These are phyloP conservation scores for Pleurotus pulmonarius DNA, from an alignment of 768 basidiomycete genomes.

Conservation along the genomic window DNA sequence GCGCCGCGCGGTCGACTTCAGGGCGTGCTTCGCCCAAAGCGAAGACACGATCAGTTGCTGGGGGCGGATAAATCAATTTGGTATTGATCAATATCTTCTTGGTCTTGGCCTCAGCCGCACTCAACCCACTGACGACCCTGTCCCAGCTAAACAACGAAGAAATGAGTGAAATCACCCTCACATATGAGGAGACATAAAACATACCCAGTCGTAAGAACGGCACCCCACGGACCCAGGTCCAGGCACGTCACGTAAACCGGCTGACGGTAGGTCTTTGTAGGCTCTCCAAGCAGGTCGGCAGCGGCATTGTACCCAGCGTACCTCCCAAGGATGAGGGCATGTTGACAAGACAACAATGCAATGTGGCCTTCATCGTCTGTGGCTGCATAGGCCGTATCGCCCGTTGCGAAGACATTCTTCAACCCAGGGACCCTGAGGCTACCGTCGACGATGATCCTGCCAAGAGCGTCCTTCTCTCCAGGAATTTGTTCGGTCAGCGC, in stretches of 20 bases:
- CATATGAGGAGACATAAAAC: background rate
- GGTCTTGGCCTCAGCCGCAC: slow-evolving; percentile 12
- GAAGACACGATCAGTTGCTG: slow-evolving; percentile 9
- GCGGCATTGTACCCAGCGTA: slow-evolving; percentile 15
- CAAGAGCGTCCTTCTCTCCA: slow-evolving; percentile 13
- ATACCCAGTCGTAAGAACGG: slow-evolving; percentile 13
- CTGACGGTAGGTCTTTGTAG: slow-evolving; percentile 13
- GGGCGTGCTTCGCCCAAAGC: slow-evolving; percentile 15
- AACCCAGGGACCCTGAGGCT: slow-evolving; percentile 14
- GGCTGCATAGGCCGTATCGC: slow-evolving; percentile 14
- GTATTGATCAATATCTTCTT: slow-evolving; percentile 17
- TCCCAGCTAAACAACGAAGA: slow-evolving; percentile 15
- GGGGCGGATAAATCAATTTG: slow-evolving; percentile 16
- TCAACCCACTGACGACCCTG: slow-evolving; percentile 7
- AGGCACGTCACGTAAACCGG: slow-evolving; percentile 16
- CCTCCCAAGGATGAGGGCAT: slow-evolving; percentile 15
- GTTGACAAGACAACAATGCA: slow-evolving; percentile 15
- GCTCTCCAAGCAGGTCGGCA: slow-evolving; percentile 15
- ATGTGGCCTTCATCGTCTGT: slow-evolving; percentile 15
- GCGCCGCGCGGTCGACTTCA: background rate
- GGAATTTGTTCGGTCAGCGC: slow-evolving; percentile 16
- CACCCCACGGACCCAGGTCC: slow-evolving; percentile 17
- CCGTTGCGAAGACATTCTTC: slow-evolving; percentile 14
- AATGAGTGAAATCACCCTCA: background rate
- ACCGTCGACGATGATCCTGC: slow-evolving; percentile 13